Evolutionary conservation across 495 filamentous ascomycete species (phyloP).

Genomic region (Polyplosphaeria fusca): DNA sequence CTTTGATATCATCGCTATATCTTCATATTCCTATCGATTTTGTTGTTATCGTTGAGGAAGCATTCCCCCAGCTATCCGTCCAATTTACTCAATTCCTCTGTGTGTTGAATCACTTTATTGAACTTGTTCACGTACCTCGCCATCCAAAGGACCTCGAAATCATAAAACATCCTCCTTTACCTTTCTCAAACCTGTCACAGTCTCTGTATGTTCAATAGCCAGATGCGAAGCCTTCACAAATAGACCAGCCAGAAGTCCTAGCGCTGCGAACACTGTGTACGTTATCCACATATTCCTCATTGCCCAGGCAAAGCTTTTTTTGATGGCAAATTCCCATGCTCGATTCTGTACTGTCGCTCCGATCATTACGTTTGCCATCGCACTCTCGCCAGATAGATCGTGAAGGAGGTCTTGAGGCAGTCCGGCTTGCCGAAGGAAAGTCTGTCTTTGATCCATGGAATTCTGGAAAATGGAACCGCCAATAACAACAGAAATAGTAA

Average conservation of each 20-base stretch:
- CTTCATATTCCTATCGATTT: no score
- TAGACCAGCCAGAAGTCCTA: constrained; percentile 50
- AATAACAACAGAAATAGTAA: constrained; percentile 38
- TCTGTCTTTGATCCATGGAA: constrained; percentile 49
- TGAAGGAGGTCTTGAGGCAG: constrained; percentile 42
- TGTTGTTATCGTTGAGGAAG: no score
- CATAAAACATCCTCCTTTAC: constrained; percentile 23
- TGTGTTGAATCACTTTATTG: no score
- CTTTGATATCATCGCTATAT: no score
- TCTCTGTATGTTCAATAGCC: constrained; percentile 61
- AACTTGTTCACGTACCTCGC: no score
- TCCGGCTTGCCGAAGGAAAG: constrained; percentile 47
- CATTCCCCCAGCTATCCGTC: no score
- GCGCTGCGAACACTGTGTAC: constrained; percentile 51
- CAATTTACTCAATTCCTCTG: no score
- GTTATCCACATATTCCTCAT: constrained; percentile 61
- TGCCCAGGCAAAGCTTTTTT: constrained; percentile 58
- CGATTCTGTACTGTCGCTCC: constrained; percentile 47
- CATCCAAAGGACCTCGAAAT: no score
- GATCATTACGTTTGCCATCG: constrained; percentile 52
- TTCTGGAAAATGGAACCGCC: constrained; percentile 51
- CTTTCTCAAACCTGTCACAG: constrained; percentile 50
- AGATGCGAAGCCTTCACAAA: constrained; percentile 55
- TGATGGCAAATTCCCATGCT: constrained; percentile 47
- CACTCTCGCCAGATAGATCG: constrained; percentile 48